Conservation (phyloP, 148 eudicot genomes). For the Suaeda aralocaspica region DNA sequence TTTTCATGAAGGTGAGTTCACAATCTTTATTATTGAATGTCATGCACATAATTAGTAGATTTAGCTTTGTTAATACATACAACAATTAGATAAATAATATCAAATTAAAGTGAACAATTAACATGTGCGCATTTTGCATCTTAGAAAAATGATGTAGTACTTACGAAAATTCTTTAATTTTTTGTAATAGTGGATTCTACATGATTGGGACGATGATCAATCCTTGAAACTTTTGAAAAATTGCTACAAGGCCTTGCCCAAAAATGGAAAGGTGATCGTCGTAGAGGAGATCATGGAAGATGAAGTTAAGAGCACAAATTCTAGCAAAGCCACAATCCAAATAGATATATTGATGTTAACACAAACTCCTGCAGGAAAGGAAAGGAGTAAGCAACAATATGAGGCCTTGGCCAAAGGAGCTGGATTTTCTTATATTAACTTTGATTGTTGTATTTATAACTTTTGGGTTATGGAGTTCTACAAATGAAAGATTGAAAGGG, state of each 20-base stretch:
- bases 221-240: slow-evolving; percentile 36
- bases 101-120: too few species aligned
- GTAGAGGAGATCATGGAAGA: slow-evolving; percentile 24
- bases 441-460: slow-evolving; percentile 13
- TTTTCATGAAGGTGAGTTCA: neutral
- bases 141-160: too few species aligned
- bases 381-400: slow-evolving; percentile 18
- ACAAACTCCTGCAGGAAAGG: slow-evolving; percentile 26
- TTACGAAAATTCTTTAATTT: too few species aligned
- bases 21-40: too few species aligned
- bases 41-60: too few species aligned
- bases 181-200: slow-evolving; percentile 31
- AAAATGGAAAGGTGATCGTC: slow-evolving; percentile 36
- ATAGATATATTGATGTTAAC: slow-evolving; percentile 26
- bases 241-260: slow-evolving; percentile 29
- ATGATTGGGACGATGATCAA: slow-evolving; percentile 39
- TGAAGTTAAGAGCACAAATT: slow-evolving; percentile 17
- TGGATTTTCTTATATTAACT: slow-evolving; percentile 17
- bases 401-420: slow-evolving; percentile 19
- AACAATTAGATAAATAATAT: too few species aligned
- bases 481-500: too few species aligned
- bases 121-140: too few species aligned
- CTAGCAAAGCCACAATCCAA: slow-evolving; percentile 7
- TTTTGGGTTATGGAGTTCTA: slow-evolving; percentile 36
- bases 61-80: too few species aligned